These are phyloP conservation scores for Teunomyces tritomae DNA, from an alignment of 805 yeast genomes.

Conservation along the genomic window DNA sequence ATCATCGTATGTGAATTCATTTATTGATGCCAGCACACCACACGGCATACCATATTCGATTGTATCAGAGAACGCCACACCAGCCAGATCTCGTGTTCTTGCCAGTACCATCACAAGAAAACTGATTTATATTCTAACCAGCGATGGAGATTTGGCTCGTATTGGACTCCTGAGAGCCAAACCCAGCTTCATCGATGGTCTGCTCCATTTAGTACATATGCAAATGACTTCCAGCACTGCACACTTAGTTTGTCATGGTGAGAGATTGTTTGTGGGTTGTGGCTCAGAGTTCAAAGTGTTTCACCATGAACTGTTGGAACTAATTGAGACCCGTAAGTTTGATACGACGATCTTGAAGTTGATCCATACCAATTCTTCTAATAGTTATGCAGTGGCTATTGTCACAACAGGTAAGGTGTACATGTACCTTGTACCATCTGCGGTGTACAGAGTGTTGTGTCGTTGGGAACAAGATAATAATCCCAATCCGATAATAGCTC, in stretches of 20 bases:
- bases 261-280: neutral
- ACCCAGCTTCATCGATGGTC: neutral
- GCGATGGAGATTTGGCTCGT: neutral
- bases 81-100: neutral
- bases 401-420: neutral
- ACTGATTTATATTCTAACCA: neutral
- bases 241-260: neutral
- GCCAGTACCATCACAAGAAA: neutral
- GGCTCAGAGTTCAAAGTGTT: neutral
- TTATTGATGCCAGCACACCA: neutral
- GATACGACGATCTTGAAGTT: neutral
- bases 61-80: neutral
- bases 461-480: neutral
- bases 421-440: neutral
- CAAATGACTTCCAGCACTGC: neutral
- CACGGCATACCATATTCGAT: neutral
- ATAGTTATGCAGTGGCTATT: neutral
- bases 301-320: neutral
- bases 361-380: neutral
- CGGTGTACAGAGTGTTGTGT: neutral
- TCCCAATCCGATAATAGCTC: neutral
- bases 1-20: neutral
- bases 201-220: neutral
- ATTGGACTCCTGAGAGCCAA: neutral
- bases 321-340: neutral